Evolutionary conservation across 1,284 basidiomycete genomes (phyloP), one percentile per base, ranked within the genome.

Genomic region (Sporisorium graminicola): DNA sequence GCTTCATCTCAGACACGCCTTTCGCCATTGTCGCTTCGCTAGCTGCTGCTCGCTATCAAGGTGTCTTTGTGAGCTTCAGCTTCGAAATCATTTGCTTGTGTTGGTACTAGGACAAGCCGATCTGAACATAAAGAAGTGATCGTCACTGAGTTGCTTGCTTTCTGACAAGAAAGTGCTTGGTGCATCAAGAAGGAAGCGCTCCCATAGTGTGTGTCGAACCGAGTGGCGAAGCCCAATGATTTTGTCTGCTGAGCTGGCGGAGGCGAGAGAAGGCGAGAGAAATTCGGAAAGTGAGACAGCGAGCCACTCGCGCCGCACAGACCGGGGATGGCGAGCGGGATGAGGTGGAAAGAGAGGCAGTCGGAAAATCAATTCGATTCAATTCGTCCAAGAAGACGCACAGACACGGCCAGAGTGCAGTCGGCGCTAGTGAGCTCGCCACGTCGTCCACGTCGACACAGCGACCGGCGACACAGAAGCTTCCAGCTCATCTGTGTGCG

Each of bases 371-470:
- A 27, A 5, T 18, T 40, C 3, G 37, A 40, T 40, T 5, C 8
- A 37, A 10, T n/a, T 16, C 37, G 37, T 9, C 7, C 12, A 12
- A 12, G 37, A 62, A 51, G 31, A 29, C 10, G 26, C 18, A 43
- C 49, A 51, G 40, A 43, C n/a, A 20, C 37, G 37, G 37, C 37
- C 37, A 40, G 37, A 40, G 37, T 18, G 16, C 37, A 40, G 37
- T 18, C 4, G n/a, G 40, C n/a, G n/a, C n/a, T n/a, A n/a, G n/a
- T n/a, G n/a, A n/a, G n/a, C n/a, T n/a, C n/a, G n/a, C 40, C 40
- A 55, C 42, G 42, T 29, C 27, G 42, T 66, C 63, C 69, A 66
- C 69, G 69, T 71, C 68, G 68, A 71, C 68, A 71, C 68, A 59
- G 42, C 35, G 35, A 27, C 43, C 53, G 46, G 53, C 53, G 44